These are phyloP conservation scores for Umbelopsis ramanniana DNA, from an alignment of 192 early-diverging fungal genomes.

Conservation along the genomic window DNA sequence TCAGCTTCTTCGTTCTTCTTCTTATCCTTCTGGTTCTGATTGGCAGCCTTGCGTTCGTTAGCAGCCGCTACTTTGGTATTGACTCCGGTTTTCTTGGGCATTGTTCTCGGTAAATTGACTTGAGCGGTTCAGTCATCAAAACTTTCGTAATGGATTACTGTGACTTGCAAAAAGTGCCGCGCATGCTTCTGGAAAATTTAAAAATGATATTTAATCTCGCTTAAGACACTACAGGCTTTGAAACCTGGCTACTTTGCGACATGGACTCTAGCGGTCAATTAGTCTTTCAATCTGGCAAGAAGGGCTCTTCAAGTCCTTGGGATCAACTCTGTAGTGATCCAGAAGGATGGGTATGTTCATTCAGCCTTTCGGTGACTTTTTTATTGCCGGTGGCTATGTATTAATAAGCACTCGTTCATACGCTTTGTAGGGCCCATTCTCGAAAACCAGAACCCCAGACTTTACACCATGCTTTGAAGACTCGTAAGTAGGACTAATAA, in stretches of 20 bases:
- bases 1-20: constrained; percentile 59
- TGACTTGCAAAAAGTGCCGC: neutral
- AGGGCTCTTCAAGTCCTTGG: constrained; percentile 2
- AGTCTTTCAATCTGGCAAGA: neutral
- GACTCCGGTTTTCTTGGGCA: constrained; percentile 35
- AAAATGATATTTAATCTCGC: too few relatives aligned
- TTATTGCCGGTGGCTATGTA: neutral
- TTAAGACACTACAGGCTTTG: too few relatives aligned
- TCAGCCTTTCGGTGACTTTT: neutral
- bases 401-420: constrained; percentile 1
- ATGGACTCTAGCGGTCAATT: constrained; percentile 10
- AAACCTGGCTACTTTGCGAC: neutral
- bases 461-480: constrained; percentile 58
- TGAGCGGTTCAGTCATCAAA: too few relatives aligned
- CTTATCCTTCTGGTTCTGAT: constrained; percentile 58
- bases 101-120: neutral
- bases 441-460: constrained; percentile 41
- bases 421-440: constrained; percentile 46
- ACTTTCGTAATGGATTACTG: too few relatives aligned
- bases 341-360: constrained; percentile 47
- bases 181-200: neutral
- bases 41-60: constrained; percentile 72
- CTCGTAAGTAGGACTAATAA: constrained; percentile 28
- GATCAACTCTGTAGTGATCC: constrained; percentile 37
- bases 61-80: constrained; percentile 54